phyloP scores from a whole-genome alignment of 2,329 filamentous ascomycete genomes.

The Cercospora berteroae region DNA sequence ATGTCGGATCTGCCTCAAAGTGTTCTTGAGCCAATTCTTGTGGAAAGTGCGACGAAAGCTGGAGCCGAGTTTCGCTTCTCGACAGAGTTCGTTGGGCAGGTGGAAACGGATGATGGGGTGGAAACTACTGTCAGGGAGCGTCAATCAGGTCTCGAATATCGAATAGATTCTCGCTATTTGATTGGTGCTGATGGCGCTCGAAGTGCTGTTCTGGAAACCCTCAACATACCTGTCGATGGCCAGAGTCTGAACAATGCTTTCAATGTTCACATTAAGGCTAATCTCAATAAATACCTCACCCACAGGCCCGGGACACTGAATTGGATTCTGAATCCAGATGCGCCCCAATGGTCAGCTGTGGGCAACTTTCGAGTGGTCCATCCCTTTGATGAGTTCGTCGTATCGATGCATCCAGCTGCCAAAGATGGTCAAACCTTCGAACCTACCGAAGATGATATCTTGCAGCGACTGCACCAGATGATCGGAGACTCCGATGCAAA shows the following conservation, averaged over 20 bases:
- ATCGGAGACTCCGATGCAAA: constrained; percentile 54
- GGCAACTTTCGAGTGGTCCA: constrained; percentile 57
- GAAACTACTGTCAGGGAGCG: constrained; percentile 42
- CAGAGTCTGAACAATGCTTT: constrained; percentile 33
- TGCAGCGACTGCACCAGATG: constrained; percentile 27
- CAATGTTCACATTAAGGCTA: constrained; percentile 48
- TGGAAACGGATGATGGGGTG: constrained; percentile 25
- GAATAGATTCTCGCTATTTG: background rate
- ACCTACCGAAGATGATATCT: constrained; percentile 47
- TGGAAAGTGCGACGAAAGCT: constrained; percentile 32
- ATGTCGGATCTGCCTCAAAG: constrained; percentile 40
- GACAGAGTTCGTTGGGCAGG: constrained; percentile 35
- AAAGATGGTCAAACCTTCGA: constrained; percentile 37
- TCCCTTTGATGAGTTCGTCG: constrained; percentile 60
- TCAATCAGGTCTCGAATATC: constrained; percentile 27
- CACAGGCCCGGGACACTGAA: constrained; percentile 56
- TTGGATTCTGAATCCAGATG: constrained; percentile 53
- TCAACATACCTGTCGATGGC: constrained; percentile 48
- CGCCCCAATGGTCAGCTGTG: constrained; percentile 50
- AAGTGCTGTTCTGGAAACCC: constrained; percentile 29
- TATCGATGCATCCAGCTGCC: constrained; percentile 41
- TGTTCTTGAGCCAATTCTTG: constrained; percentile 39
- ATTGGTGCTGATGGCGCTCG: background rate
- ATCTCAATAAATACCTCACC: constrained; percentile 50
- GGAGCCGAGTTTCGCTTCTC: constrained; percentile 32